Evolutionary conservation across 768 basidiomycete species (phyloP).

Genomic region (Infundibulicybe gibba): DNA sequence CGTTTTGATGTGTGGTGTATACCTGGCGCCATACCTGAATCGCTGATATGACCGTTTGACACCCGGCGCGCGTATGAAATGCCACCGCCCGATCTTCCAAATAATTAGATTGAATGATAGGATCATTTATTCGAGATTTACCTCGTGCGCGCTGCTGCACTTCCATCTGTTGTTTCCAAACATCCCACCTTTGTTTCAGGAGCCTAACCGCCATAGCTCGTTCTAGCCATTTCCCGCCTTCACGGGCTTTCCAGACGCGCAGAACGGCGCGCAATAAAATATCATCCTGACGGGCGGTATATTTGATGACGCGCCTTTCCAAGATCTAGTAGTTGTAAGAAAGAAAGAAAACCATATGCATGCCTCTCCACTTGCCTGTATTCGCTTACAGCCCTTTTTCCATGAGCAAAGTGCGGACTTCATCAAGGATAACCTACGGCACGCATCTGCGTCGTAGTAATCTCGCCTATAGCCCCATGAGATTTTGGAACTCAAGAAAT

Average conservation of each 20-base stretch:
- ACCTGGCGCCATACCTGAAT: slow-evolving; percentile 45
- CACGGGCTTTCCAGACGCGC: slow-evolving; percentile 67
- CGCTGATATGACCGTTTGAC: slow-evolving; percentile 28
- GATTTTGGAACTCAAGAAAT: not conserved
- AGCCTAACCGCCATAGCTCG: slow-evolving; percentile 45
- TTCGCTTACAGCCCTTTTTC: slow-evolving; percentile 47
- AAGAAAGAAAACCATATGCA: too few relatives aligned
- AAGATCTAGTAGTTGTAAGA: slow-evolving; percentile 34
- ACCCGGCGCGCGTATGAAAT: slow-evolving; percentile 43
- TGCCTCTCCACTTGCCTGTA: slow-evolving; percentile 38
- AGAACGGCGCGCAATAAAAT: slow-evolving; percentile 55
- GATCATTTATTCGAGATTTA: slow-evolving; percentile 15
- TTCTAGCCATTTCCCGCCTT: slow-evolving; percentile 56
- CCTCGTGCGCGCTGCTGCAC: slow-evolving; percentile 41
- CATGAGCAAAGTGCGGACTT: slow-evolving; percentile 49
- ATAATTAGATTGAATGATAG: slow-evolving; percentile 1
- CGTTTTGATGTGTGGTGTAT: slow-evolving; percentile 40
- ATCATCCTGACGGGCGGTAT: slow-evolving; percentile 52
- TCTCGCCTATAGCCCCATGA: slow-evolving; percentile 33
- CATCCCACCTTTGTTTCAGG: slow-evolving; percentile 38
- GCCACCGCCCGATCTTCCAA: slow-evolving; percentile 43
- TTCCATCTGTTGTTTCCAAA: slow-evolving; percentile 47
- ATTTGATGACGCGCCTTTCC: slow-evolving; percentile 54
- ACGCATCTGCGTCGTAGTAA: slow-evolving; percentile 36
- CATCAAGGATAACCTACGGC: slow-evolving; percentile 36